A percentile compares a stretch with the other conserved stretches of the same genome.
Conservation (phyloP, 1,284 basidiomycete genomes). For the Trichosporon inkin region DNA sequence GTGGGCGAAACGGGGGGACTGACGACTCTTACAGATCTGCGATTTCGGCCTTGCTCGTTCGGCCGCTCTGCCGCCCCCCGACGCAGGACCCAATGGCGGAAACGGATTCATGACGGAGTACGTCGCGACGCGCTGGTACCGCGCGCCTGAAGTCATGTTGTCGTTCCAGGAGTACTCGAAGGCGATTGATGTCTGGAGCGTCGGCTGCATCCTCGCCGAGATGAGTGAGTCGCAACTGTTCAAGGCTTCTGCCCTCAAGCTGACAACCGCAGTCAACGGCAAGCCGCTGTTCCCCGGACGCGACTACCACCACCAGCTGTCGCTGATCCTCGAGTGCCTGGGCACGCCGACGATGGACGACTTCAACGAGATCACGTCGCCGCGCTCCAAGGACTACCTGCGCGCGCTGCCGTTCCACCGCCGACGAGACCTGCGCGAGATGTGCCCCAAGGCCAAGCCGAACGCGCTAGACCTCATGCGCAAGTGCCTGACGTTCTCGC, state of each 20-base stretch:
- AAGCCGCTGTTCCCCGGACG: conserved; percentile 85
- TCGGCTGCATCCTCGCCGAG: conserved; percentile 88
- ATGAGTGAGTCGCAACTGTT: conserved; percentile 57
- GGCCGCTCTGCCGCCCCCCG: conserved; percentile 66
- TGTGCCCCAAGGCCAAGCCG: conserved; percentile 80
- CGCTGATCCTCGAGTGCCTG: conserved; percentile 58
- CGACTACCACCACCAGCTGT: conserved; percentile 53
- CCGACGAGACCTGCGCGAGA: conserved; percentile 66
- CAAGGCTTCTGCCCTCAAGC: conserved; percentile 5
- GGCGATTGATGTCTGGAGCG: conserved; percentile 89
- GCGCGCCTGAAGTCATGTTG: conserved; percentile 91
- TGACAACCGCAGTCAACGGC: conserved; percentile 58
- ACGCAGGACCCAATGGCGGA: conserved; percentile 68
- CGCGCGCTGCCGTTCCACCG: conserved; percentile 87
- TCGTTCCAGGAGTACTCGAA: conserved; percentile 91
- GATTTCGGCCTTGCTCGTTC: conserved; percentile 89
- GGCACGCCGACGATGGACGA: conserved; percentile 60
- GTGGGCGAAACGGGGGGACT: no score
- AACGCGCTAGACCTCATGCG: conserved; percentile 86
- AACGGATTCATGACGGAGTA: conserved; percentile 94
- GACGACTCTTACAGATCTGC: conserved; percentile 58
- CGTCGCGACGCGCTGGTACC: conserved; percentile 89
- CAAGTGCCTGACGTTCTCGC: conserved; percentile 83
- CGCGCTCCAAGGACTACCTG: conserved; percentile 59
- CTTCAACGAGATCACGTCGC: conserved; percentile 66